Conservation (phyloP, 805 yeast genomes). For the Wickerhamiella galacta region DNA sequence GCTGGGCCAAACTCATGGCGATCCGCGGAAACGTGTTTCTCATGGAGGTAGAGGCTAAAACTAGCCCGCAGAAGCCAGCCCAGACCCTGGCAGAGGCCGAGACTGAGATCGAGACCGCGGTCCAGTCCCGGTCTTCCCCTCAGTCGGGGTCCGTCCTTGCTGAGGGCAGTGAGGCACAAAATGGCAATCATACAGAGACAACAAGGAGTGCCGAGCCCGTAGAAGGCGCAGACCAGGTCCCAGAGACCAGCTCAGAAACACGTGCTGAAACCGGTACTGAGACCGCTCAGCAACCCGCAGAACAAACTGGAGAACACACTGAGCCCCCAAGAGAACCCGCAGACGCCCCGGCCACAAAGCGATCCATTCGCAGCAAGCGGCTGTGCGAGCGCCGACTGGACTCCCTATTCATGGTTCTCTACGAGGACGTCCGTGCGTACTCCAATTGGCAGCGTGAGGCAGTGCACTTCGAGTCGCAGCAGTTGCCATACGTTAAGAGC, state of each 20-base stretch:
- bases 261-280: no score
- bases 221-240: no score
- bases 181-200: constrained; percentile 9
- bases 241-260: no score
- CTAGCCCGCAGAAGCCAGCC: not conserved
- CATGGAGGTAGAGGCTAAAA: constrained; percentile 54
- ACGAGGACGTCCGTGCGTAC: constrained; percentile 52
- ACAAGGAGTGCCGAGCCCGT: no score
- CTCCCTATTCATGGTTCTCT: constrained; percentile 49
- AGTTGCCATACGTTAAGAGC: constrained; percentile 56
- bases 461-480: constrained; percentile 77
- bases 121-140: no score
- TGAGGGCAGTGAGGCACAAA: constrained; percentile 9
- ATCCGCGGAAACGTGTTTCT: constrained; percentile 58
- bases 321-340: constrained; percentile 1
- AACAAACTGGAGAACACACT: constrained; percentile 5
- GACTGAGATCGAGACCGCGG: not conserved
- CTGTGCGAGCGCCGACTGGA: constrained; percentile 70
- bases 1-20: constrained; percentile 67
- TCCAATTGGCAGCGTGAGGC: constrained; percentile 89
- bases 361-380: constrained; percentile 28
- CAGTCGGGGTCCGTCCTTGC: constrained; percentile 4
- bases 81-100: not conserved
- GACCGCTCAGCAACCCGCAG: constrained; percentile 7
- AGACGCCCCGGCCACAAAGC: constrained; percentile 2